Percentiles rank a stretch among this genome's conserved stretches.
Evolutionary conservation across 1,284 basidiomycete genomes (phyloP).

Genomic region (Puccinia novopanici): DNA sequence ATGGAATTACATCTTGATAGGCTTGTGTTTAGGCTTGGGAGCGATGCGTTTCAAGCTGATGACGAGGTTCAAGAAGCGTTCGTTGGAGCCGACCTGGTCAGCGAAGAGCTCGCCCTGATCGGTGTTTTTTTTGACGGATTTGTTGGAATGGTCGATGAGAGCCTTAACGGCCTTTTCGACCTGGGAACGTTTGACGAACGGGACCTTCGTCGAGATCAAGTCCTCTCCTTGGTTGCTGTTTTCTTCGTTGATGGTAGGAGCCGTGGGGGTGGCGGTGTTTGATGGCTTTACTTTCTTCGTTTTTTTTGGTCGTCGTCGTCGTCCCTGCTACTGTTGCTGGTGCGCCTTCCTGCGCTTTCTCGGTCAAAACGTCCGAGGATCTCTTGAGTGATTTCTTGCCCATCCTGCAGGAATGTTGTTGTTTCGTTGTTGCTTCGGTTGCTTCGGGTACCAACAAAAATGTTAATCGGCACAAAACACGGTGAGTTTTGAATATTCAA

Average conservation of each 20-base stretch:
- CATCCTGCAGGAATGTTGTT: neutral
- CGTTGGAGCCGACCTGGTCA: constrained; percentile 75
- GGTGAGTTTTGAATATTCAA: neutral
- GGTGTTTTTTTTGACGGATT: constrained; percentile 68
- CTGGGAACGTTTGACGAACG: constrained; percentile 69
- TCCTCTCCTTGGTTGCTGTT: neutral
- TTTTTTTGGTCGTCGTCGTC: neutral
- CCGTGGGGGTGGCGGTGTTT: neutral
- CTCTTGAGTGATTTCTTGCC: constrained; percentile 13
- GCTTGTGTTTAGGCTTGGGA: constrained; percentile 75
- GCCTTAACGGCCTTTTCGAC: constrained; percentile 75
- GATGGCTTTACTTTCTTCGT: constrained; percentile 4
- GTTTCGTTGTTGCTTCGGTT: neutral
- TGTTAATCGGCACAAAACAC: neutral
- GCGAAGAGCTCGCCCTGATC: constrained; percentile 67
- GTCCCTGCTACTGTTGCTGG: neutral
- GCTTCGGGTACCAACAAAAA: neutral
- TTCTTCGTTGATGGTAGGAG: neutral
- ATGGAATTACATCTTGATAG: constrained; percentile 73
- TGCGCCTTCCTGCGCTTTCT: neutral
- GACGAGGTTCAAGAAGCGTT: constrained; percentile 81
- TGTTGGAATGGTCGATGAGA: constrained; percentile 64
- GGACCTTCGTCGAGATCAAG: constrained; percentile 5
- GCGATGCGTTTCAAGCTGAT: constrained; percentile 79
- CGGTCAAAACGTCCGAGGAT: neutral